Evolutionary conservation across 75 land plant genomes (phyloP), one percentile per base, ranked within the genome.

Genomic region (Ceratopteris richardii): DNA sequence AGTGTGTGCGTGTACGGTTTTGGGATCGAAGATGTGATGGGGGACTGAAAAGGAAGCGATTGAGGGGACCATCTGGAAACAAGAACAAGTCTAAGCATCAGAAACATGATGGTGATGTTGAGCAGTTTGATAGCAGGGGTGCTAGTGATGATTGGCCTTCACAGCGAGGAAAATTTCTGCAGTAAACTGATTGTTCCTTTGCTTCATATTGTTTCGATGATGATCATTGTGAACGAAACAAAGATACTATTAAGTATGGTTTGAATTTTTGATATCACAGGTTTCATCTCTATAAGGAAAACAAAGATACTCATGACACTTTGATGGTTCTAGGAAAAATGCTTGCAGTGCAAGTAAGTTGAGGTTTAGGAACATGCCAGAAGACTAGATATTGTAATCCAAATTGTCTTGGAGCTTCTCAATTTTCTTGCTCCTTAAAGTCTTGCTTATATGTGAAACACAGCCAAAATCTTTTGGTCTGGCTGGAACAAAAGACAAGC

Each of bases 401-500:
- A n/a, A n/a, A n/a, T n/a, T n/a, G n/a, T n/a, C n/a, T n/a, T n/a
- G n/a, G n/a, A n/a, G n/a, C n/a, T n/a, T n/a, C n/a, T n/a, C n/a
- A n/a, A n/a, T n/a, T n/a, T n/a, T n/a, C n/a, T n/a, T n/a, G n/a
- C n/a, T n/a, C n/a, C n/a, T n/a, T n/a, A n/a, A n/a, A n/a, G n/a
- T n/a, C n/a, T n/a, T n/a, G n/a, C n/a, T n/a, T n/a, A n/a, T n/a
- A n/a, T n/a, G n/a, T n/a, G n/a, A n/a, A 33, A 33, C 9, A 33
- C 87, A 93, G 98, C 77, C 80, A 47, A 71, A 82, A 29, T 78
- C 84, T 44, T 86, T 94, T 79, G 98, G 98, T 27, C 82, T 94
- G 75, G 80, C 98, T n/a, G 98, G 98, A 24, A 94, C 98, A 31
- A 94, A 94, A 67, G 98, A 94, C 59, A 94, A 94, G 60, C 96